Base-by-base conservation (phyloP, 2,329 filamentous ascomycete species). In the Zalaria sp. region DNA sequence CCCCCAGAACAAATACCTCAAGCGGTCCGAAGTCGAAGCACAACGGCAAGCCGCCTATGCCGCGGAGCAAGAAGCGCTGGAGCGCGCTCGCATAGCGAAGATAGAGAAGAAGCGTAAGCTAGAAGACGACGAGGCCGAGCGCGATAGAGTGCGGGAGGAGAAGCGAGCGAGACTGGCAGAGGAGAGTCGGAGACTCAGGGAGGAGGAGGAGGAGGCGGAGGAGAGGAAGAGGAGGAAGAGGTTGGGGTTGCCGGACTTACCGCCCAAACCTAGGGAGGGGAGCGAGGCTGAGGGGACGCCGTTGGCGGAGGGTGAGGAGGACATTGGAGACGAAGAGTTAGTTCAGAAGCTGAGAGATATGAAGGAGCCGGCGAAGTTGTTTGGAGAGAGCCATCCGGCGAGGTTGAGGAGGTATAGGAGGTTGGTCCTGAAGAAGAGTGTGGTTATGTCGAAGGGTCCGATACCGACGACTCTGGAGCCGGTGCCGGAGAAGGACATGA, bases 401-500 rank as follows among this genome's bases (percentile, higher is more conserved):
- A 72, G 81, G 37, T 59, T 93, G 45, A 72, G 75, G 52, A 74
- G 89, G 47, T 89, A 86, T 58, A 74, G 73, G 49, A 76, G 75
- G 47, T 65, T 88, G 18, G 62, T 63, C 4, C 61, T 64, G 9
- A 61, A 66, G 26, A 56, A 63, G 3, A 56, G 61, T 7, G 58
- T 55, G 3, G 29, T 73, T 36, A 61, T 83, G 50, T 80, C 75
- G 4, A 71, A 78, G 41, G 83, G 85, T 0, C 88, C 89, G 0
- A 93, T 96, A 55, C 85, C 87, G 2, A 96, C 89, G 11, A 87
- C 77, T 5, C 65, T 96, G 44, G 71, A 77, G 55, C 75, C 85
- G 1, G 79, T 96, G 2, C 76, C 82, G 5, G 88, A 93, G 63
- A 78, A 79, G 57, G 80, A 93, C 51, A 94, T 95, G 85, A 89